phyloP scores from a whole-genome alignment of 345 rosid species.

The Abelmoschus esculentus region DNA sequence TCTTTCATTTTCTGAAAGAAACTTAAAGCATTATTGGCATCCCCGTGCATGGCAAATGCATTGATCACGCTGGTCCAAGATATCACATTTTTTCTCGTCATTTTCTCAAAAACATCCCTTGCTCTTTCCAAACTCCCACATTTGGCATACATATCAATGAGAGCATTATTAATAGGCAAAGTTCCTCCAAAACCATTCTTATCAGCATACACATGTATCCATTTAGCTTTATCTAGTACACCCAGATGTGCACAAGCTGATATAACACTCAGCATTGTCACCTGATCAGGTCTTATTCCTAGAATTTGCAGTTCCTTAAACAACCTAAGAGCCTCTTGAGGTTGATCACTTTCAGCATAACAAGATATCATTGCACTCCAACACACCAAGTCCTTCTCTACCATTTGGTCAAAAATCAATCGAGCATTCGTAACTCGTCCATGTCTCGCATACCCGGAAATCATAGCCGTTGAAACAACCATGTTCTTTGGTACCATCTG shows the following conservation, averaged over 20 bases:
- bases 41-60: slow-evolving; percentile 54
- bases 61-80: slow-evolving; percentile 55
- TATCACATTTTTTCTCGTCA: slow-evolving; percentile 35
- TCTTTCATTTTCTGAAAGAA: slow-evolving; percentile 36
- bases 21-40: slow-evolving; percentile 31
- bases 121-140: slow-evolving; percentile 54
- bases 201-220: slow-evolving; percentile 35
- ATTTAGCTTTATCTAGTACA: slow-evolving; percentile 35
- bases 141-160: slow-evolving; percentile 57
- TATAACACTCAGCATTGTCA: slow-evolving; percentile 46
- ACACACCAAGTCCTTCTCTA: slow-evolving; percentile 44
- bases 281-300: slow-evolving; percentile 37
- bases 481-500: slow-evolving; percentile 28
- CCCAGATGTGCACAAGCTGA: slow-evolving; percentile 47
- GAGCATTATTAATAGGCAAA: slow-evolving; percentile 35
- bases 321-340: slow-evolving; percentile 46
- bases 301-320: slow-evolving; percentile 31
- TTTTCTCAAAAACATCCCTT: slow-evolving; percentile 36
- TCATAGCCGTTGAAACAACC: slow-evolving; percentile 41
- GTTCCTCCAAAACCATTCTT: slow-evolving; percentile 27
- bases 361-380: slow-evolving; percentile 79
- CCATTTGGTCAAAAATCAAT: slow-evolving; percentile 23
- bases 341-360: slow-evolving; percentile 57
- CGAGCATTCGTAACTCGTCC: neutral
- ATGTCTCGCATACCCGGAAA: slow-evolving; percentile 41